Evolutionary conservation across 1,284 basidiomycete genomes (phyloP), one percentile per base, ranked within the genome.

Genomic region (Rhodotorula sp.): DNA sequence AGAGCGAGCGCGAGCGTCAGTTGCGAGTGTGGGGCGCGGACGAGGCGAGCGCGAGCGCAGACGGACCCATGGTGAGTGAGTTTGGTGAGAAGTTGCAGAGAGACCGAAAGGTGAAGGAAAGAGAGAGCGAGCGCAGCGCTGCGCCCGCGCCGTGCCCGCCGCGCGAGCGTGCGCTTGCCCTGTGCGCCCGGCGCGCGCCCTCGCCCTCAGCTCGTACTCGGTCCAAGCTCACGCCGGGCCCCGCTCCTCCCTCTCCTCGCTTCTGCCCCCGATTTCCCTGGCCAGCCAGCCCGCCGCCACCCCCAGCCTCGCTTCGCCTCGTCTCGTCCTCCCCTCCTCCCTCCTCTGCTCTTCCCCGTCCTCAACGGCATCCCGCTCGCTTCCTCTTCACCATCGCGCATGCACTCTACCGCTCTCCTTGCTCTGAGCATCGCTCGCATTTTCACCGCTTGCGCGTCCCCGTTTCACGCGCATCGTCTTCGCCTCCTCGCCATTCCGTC

Each of bases 21-120:
- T 21, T 21, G 27, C 53, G 53, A 5, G 53, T 16, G 5, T 14
- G 7, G 16, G 27, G 25, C 25, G 53, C 25, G 16, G 53, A 7
- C 14, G 17, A 14, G 3, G 27, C 0, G 27, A 34, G 27, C 13
- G 53, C 16, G 27, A 16, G 10, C 19, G 53, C 17, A 14, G 53
- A 17, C 16, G 25, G 25, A 25, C 27, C 53, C 53, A 54, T 54
- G 16, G 25, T 54, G 53, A 34, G 34, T 21, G 48, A 49, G 16
- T 10, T 54, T 25, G 34, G 53, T 19, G 27, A 34, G 27, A 27
- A 54, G 53, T 54, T 25, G 48, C 23, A 34, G 34, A 34, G 25
- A 54, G 53, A 54, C 53, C 27, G 27, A 27, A 54, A 54, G 53
- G 53, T 54, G 53, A 27, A 54, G 53, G 27, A 54, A 17, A 54